phyloP scores from a whole-genome alignment of 768 basidiomycete genomes.

The Mycena rosella region DNA sequence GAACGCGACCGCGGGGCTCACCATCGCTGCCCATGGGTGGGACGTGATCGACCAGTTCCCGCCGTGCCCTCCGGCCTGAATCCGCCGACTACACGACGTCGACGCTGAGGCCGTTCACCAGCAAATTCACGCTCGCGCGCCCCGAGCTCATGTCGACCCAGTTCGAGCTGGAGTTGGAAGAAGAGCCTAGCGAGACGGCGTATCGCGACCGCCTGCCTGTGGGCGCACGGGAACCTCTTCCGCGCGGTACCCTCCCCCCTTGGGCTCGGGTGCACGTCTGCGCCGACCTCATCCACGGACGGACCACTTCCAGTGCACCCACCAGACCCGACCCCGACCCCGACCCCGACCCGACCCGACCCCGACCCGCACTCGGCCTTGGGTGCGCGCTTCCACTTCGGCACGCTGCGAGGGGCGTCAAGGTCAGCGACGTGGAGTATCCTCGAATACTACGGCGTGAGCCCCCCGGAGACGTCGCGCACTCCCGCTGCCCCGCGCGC shows the following conservation, averaged over 20 bases:
- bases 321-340: too few species aligned
- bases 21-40: neutral
- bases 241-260: conserved; percentile 10
- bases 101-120: conserved; percentile 15
- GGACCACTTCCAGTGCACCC: neutral
- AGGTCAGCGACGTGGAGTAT: conserved; percentile 25
- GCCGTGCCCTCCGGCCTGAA: conserved; percentile 13
- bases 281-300: neutral
- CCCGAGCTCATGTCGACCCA: conserved; percentile 14
- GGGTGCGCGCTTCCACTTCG: too few species aligned
- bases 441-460: conserved; percentile 24
- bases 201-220: conserved; percentile 12
- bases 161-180: conserved; percentile 5
- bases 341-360: too few species aligned
- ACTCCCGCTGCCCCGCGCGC: neutral
- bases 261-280: neutral
- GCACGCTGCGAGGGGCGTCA: neutral
- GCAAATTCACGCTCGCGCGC: conserved; percentile 2
- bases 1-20: neutral
- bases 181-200: neutral
- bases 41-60: conserved; percentile 25
- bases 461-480: conserved; percentile 12
- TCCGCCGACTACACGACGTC: conserved; percentile 19
- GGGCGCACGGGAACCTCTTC: conserved; percentile 21
- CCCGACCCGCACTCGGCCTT: too few species aligned